Evolutionary conservation across 1,139 yeast species (phyloP).

Genomic region (Nakaseomyces uthaithaninus): DNA sequence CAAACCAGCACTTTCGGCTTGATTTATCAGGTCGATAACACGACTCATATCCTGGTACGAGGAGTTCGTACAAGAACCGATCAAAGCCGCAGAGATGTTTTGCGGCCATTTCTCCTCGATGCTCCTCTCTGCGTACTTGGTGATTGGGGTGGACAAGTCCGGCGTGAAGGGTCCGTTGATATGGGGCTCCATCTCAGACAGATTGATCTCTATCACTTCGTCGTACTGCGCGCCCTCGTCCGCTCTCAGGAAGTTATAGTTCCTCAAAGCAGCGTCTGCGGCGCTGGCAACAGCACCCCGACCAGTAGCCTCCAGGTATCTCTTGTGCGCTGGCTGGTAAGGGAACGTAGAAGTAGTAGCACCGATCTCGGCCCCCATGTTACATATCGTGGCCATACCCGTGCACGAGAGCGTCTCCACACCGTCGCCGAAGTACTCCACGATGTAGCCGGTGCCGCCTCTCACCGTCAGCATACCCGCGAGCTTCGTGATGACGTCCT

Average conservation of each 20-base stretch:
- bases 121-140: slow-evolving; percentile 58
- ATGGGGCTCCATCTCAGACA: slow-evolving; percentile 72
- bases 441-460: slow-evolving; percentile 95
- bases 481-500: slow-evolving; percentile 83
- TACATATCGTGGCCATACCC: slow-evolving; percentile 98
- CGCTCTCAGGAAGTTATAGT: slow-evolving; percentile 59
- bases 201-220: slow-evolving; percentile 69
- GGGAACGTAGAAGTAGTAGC: slow-evolving; percentile 98
- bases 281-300: slow-evolving; percentile 75
- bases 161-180: slow-evolving; percentile 96
- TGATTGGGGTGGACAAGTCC: slow-evolving; percentile 80
- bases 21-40: slow-evolving; percentile 77
- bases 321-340: slow-evolving; percentile 75
- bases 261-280: slow-evolving; percentile 57
- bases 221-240: slow-evolving; percentile 82
- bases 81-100: slow-evolving; percentile 77
- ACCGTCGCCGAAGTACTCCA: slow-evolving; percentile 95
- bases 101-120: slow-evolving; percentile 71
- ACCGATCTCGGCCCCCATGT: slow-evolving; percentile 99
- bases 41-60: slow-evolving; percentile 97
- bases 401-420: slow-evolving; percentile 80
- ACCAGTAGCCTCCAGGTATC: slow-evolving; percentile 73
- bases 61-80: slow-evolving; percentile 96
- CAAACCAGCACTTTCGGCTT: slow-evolving; percentile 77
- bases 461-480: slow-evolving; percentile 89